A percentile compares a stretch with the other conserved stretches of the same genome.
phyloP scores from a whole-genome alignment of 2,329 filamentous ascomycete genomes.

The Penicillium brasilianum region DNA sequence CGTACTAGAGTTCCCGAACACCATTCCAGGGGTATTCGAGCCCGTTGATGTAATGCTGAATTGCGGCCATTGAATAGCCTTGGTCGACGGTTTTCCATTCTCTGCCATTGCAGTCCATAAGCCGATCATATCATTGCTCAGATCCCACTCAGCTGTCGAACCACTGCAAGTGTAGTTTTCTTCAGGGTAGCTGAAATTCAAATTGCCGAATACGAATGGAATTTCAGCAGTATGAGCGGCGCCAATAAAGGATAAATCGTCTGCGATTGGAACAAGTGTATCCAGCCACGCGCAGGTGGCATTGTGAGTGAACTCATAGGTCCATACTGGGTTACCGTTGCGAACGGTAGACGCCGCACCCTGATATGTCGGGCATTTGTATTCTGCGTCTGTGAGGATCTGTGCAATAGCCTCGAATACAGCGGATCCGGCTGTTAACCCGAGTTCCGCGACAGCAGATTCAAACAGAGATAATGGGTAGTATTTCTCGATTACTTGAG shows the following conservation, averaged over 20 bases:
- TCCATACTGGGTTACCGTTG: conserved; percentile 26
- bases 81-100: not conserved
- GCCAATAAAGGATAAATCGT: not conserved
- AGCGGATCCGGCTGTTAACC: not conserved
- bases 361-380: not conserved
- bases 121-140: not conserved
- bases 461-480: not conserved
- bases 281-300: conserved; percentile 28
- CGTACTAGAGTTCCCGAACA: not conserved
- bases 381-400: not conserved
- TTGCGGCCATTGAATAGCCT: not conserved
- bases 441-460: not conserved
- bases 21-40: not conserved
- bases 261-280: not conserved
- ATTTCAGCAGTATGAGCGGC: not conserved
- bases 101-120: not conserved
- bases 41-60: not conserved
- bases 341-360: conserved; percentile 4
- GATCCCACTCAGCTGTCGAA: not conserved
- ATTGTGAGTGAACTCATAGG: conserved; percentile 29
- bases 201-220: not conserved
- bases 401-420: not conserved
- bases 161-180: not conserved
- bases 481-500: not conserved
- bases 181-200: not conserved